phyloP scores from a whole-genome alignment of 1,284 basidiomycete genomes.

The Tilletia setariae region DNA sequence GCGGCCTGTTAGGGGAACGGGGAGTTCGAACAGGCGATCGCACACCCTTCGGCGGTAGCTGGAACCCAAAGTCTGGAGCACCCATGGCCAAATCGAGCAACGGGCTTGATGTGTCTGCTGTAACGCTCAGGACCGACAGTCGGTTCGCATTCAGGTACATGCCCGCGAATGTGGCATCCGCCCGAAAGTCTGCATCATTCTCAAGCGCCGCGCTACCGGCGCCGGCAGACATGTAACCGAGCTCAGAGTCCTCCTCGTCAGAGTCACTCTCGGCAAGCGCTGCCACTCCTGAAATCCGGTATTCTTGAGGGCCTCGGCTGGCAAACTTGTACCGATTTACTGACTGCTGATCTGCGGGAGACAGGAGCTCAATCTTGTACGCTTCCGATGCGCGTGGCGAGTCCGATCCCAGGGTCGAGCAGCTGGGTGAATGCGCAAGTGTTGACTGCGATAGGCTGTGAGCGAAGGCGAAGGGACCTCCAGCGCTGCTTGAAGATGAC shows the following conservation, averaged over 20 bases:
- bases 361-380: not conserved
- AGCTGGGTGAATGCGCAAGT: conserved; percentile 18
- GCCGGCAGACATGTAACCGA: conserved; percentile 1
- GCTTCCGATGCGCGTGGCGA: not conserved
- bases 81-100: not conserved
- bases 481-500: conserved; percentile 30
- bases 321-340: conserved; percentile 8
- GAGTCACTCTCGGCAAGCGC: conserved; percentile 25
- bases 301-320: not conserved
- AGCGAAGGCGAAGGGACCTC: conserved; percentile 34
- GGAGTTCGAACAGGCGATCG: too few species aligned
- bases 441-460: conserved; percentile 34
- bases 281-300: not conserved
- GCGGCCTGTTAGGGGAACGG: too few species aligned
- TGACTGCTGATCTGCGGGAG: not conserved
- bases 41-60: not conserved
- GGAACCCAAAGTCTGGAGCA: not conserved
- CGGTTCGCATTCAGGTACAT: conserved; percentile 14
- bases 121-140: not conserved
- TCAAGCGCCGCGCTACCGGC: not conserved
- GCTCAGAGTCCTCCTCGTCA: conserved; percentile 27
- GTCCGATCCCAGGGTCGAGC: not conserved
- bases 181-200: not conserved
- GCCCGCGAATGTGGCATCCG: conserved; percentile 7
- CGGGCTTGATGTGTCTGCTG: not conserved